Base-by-base conservation (phyloP, 768 basidiomycete genomes). In the Leccinum fibrillosum region DNA sequence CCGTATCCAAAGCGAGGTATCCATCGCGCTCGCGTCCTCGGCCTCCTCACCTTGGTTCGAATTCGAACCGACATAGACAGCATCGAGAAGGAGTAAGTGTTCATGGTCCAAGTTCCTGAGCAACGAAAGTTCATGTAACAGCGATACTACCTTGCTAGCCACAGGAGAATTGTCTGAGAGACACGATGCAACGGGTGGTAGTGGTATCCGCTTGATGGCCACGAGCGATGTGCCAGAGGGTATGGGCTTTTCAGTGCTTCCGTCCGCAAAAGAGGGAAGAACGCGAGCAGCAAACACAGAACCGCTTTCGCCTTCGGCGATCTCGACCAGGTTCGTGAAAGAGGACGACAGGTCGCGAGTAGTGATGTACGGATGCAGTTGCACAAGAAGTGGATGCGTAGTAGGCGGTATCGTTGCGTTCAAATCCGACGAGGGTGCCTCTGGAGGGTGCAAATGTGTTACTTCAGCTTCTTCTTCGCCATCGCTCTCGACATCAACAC, bases 231-330 rank as follows among this genome's bases (percentile, higher is more conserved):
- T 58, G 64, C 67, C 49, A 63, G 68, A 12, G 2, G 61, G 52
- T 51, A 73, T 25, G 12, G 61, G 49, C 65, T 74, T 34, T 68
- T 72, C 69, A n/a, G 12, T 26, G 23, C 25, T 13, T 35, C 12
- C 28, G 11, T 55, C 51, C 11, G 54, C 70, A 67, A 42, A 52
- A 4, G 56, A 63, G 11, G 60, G 30, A 15, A 19, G 47, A 6
- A 79, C 69, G 26, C 69, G 67, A 2, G 80, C 82, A 15, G 77
- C 75, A 57, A 74, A 83, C 19, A 94, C 88, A 2, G 82, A 86
- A 4, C 92, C 92, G 44, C 82, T 88, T 67, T 92, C 91, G 32
- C 92, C 90, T 68, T 92, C 88, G 0, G 89, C 91, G 28, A 94
- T 86, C 73, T 92, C 91, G 54, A 80, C 82, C 49, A 92, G 74